Evolutionary conservation across 2,329 filamentous ascomycete genomes (phyloP), one percentile per base, ranked within the genome.

Genomic region (Cordyceps farinosa): DNA sequence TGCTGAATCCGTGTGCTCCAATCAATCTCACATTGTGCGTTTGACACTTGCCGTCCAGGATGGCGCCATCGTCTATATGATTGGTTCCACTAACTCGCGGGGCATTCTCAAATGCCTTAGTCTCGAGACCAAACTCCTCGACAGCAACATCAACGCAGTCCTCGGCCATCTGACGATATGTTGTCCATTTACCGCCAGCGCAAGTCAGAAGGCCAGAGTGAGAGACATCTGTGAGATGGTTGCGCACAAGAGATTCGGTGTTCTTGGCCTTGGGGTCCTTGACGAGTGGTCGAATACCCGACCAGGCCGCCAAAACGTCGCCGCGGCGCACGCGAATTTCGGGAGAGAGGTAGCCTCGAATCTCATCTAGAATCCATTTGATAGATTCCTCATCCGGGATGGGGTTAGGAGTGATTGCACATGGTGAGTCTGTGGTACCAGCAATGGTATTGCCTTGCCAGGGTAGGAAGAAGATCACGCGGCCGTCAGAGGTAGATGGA

Each of bases 381-480:
- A 96, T 95, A 69, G 94, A 91, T 69, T 92, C 84, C 76, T 96
- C 91, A 36, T 89, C 88, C 9, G 92, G 90, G 38, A 92, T 74
- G 1, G 92, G 92, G 70, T 94, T 89, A 47, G 83, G 80, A 5
- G 84, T 85, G 68, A 96, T 91, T 36, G 82, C 79, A 44, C 88
- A 90, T 3, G 91, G 87, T 45, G 90, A 88, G 72, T 96, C 92
- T 8, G 91, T 96, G 5, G 92, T 96, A 65, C 92, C 92, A 52
- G 91, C 92, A 71, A 96, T 95, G 15, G 91, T 96, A 78, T 95
- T 95, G 55, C 91, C 91, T 78, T 96, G 91, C 92, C 92, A 96
- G 29, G 92, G 92, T 47, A 96, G 82, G 82, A 96, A 96, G 85
- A 96, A 96, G 72, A 96, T 94, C 56, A 96, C 92, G 73, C 92